Conservation (phyloP, 1,284 basidiomycete genomes). For the Fomitiporia mediterranea region DNA sequence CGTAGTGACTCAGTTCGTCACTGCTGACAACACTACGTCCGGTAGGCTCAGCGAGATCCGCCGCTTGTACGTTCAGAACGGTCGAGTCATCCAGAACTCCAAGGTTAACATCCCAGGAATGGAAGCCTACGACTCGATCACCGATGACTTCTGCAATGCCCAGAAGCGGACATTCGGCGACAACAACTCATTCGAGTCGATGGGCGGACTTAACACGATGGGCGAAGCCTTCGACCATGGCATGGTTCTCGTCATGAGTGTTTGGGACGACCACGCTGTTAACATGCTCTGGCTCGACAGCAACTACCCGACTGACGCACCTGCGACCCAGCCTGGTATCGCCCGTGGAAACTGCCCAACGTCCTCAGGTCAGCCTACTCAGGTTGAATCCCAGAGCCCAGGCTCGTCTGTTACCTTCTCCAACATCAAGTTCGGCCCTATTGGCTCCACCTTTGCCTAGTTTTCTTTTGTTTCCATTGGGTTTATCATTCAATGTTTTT, state of each 20-base stretch:
- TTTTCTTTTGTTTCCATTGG: too few species aligned
- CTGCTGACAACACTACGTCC: slow-evolving; percentile 39
- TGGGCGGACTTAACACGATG: slow-evolving; percentile 30
- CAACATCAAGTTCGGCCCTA: slow-evolving; percentile 52
- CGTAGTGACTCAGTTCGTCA: slow-evolving; percentile 47
- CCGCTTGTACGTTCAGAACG: slow-evolving; percentile 50
- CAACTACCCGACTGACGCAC: slow-evolving; percentile 32
- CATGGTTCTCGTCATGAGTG: slow-evolving; percentile 27
- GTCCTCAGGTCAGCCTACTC: slow-evolving; percentile 31
- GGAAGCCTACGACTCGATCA: slow-evolving; percentile 34
- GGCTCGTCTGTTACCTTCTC: slow-evolving; percentile 35
- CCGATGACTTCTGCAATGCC: slow-evolving; percentile 34
- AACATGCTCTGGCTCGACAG: slow-evolving; percentile 40
- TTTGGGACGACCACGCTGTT: slow-evolving; percentile 36
- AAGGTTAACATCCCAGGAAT: slow-evolving; percentile 40
- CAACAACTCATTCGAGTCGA: slow-evolving; percentile 31
- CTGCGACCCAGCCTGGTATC: slow-evolving; percentile 33
- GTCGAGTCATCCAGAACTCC: slow-evolving; percentile 47
- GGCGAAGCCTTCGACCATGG: slow-evolving; percentile 25
- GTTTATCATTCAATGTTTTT: too few species aligned
- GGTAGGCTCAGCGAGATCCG: slow-evolving; percentile 47
- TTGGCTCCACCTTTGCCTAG: slow-evolving; percentile 42
- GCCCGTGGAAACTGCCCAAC: slow-evolving; percentile 35
- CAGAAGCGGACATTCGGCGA: slow-evolving; percentile 38
- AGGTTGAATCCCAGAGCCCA: slow-evolving; percentile 27